Evolutionary conservation across 2,329 filamentous ascomycete species (phyloP), one percentile per base, ranked within the genome.

Genomic region (Colletotrichum aenigma): DNA sequence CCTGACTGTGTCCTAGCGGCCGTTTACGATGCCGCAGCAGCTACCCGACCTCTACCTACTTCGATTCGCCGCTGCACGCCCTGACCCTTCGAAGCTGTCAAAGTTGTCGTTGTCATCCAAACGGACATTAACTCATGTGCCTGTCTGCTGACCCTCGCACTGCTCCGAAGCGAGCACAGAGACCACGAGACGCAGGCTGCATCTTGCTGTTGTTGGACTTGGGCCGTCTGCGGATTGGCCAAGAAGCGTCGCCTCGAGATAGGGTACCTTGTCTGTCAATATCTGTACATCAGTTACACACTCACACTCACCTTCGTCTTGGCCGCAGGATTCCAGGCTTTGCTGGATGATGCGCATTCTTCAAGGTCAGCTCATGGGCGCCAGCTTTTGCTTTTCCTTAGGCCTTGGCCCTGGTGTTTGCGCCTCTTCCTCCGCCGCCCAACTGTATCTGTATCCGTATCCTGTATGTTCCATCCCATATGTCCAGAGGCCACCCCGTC

Each of bases 71-170:
- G 38, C 38, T 30, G 18, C 26, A 28, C 67, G 71, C 71, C 71
- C 58, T 65, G 67, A 52, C 38, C 38, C 73, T 9, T 28, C n/a
- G 64, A 43, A 72, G 55, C 73, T 75, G 73, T 72, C 73, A 72
- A 36, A 62, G 30, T 36, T 34, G 65, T 70, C 26, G 38, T 43
- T 43, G 38, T n/a, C 38, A 43, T 43, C 38, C 38, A 43, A 43
- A 43, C 18, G 38, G 38, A 43, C 38, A 43, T 43, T n/a, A n/a
- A 43, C 38, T 43, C 38, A 43, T 43, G 38, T n/a, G 18, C 38
- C 38, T 18, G 38, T 18, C 38, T 43, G 16, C 38, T 38, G 65
- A 52, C 65, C 65, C 43, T 36, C 55, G 55, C 55, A 38, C 43
- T 26, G 34, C 38, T 28, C 28, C n/a, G 64, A 66, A 16, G 26